Base-by-base conservation (phyloP, 257 asterid species). In the Linaria vulgaris region DNA sequence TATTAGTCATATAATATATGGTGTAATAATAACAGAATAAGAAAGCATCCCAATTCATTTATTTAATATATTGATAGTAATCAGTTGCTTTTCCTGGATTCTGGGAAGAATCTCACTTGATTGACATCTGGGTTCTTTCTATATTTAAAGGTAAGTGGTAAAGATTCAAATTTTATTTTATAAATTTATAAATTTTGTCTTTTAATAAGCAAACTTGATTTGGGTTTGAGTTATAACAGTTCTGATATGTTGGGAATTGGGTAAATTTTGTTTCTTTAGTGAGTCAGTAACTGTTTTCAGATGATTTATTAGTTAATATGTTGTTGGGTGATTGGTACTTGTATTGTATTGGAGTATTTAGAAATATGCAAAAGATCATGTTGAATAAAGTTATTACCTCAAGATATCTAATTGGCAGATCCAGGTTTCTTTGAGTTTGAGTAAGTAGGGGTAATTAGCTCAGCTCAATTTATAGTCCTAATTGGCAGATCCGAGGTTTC, bases 71-170 rank as follows among this genome's bases (percentile, higher is more conserved):
- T 34, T 34, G 9, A 50, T 24, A 61, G 19, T 14, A 21, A 59
- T 54, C 17, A 27, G 47, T 61, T 30, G 25, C 15, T 19, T 52
- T 61, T 76, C 77, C 79, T 12, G 17, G 48, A 51, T n/a, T 39
- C 74, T 69, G 60, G 82, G 82, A 69, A 63, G 75, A 56, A 57
- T 12, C 56, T 71, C 58, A 70, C 7, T 62, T 46, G 43, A 74
- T 76, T 34, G 68, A 46, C 57, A 67, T 48, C 75, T 60, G 56
- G 63, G 72, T 48, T 57, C 54, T 63, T 61, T 69, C 9, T 56
- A 19, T 37, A 39, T 31, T 37, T 37, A 67, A 25, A 73, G 83
- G 86, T 72, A 72, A 66, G 56, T 63, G 81, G 80, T 74, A 64
- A 61, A 61, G 44, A 38, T 46, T 44, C 3, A 47, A 25, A 58